phyloP scores from a whole-genome alignment of 345 rosid species.

The Eucalyptus pauciflora region DNA sequence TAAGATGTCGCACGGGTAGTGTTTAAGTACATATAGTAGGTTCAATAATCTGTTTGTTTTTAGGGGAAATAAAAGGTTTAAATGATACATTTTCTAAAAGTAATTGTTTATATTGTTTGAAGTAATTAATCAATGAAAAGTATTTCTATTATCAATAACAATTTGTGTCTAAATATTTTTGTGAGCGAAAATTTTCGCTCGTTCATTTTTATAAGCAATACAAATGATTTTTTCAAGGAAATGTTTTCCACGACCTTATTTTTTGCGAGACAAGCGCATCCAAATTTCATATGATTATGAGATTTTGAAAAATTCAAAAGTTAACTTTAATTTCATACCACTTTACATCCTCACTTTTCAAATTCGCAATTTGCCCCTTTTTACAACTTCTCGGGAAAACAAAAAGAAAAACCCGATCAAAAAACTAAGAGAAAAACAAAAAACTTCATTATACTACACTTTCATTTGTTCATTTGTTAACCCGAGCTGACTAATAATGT shows the following conservation, averaged over 20 bases:
- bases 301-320: neutral
- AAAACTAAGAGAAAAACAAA: too few species aligned
- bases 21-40: neutral
- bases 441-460: neutral
- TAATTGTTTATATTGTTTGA: neutral
- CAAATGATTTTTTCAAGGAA: neutral
- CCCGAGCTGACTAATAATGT: neutral
- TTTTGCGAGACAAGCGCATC: neutral
- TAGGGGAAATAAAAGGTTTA: neutral
- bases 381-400: neutral
- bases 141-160: neutral
- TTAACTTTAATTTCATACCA: neutral
- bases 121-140: neutral
- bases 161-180: neutral
- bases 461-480: neutral
- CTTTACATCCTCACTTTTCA: neutral
- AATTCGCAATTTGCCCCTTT: neutral
- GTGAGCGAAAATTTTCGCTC: fast-evolving
- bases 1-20: neutral
- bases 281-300: neutral
- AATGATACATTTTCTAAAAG: neutral
- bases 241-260: neutral
- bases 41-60: neutral
- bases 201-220: neutral
- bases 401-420: neutral